These are phyloP conservation scores for Fraxinus paxiana DNA, from an alignment of 305 asterid species.

Conservation along the genomic window DNA sequence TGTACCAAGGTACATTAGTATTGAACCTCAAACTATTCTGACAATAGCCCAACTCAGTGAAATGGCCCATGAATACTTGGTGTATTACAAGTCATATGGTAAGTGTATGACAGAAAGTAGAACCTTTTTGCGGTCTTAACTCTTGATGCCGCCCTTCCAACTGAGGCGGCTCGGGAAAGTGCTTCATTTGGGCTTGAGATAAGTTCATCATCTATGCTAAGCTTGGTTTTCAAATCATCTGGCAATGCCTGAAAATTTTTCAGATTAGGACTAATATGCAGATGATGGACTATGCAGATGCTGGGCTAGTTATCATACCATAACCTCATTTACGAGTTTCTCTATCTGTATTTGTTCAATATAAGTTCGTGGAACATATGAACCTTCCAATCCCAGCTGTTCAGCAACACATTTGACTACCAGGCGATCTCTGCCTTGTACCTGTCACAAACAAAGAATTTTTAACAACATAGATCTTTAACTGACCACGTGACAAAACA, in stretches of 20 bases:
- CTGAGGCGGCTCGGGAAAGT: slow-evolving; percentile 73
- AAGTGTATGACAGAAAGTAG: slow-evolving; percentile 6
- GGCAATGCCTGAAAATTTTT: slow-evolving; percentile 71
- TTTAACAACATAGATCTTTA: slow-evolving; percentile 8
- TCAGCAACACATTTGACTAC: slow-evolving; percentile 64
- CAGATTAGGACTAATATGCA: slow-evolving; percentile 27
- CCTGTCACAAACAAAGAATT: slow-evolving; percentile 41
- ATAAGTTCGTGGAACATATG: slow-evolving; percentile 84
- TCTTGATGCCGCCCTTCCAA: slow-evolving; percentile 55
- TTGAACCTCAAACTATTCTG: neutral
- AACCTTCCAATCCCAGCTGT: slow-evolving; percentile 83
- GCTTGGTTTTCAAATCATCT: slow-evolving; percentile 83
- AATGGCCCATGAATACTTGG: neutral
- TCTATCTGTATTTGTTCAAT: slow-evolving; percentile 96
- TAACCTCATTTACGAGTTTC: slow-evolving; percentile 87
- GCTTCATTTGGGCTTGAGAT: slow-evolving; percentile 86
- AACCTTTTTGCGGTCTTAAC: slow-evolving; percentile 62
- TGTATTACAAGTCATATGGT: neutral
- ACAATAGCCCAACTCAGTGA: neutral
- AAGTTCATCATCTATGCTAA: slow-evolving; percentile 81
- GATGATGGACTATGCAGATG: slow-evolving; percentile 16
- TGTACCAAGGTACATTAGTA: neutral
- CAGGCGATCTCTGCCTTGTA: slow-evolving; percentile 88
- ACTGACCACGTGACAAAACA: neutral
- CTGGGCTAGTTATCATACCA: slow-evolving; percentile 54